Conservation (phyloP, 179 eudicot genomes). For the Silene vulgaris region DNA sequence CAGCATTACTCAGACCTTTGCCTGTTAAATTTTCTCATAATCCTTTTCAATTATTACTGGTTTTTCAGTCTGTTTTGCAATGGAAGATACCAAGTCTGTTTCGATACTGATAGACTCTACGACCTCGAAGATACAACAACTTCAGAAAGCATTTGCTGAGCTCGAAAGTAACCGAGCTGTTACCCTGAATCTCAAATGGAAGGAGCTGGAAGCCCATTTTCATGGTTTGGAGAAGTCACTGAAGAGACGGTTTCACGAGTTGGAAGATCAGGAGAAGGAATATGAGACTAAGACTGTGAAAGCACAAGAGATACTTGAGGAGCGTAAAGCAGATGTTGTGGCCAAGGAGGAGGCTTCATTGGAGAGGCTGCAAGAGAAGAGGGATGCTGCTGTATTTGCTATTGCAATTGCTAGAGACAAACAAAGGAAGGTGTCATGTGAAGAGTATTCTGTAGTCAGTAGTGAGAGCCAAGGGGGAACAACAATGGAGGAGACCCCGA, state of each 20-base stretch:
- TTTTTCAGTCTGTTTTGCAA: slow-evolving; percentile 34
- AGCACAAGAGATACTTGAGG: slow-evolving; percentile 57
- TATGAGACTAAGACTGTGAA: slow-evolving; percentile 60
- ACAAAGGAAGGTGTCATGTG: slow-evolving; percentile 43
- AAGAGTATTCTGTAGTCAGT: slow-evolving; percentile 30
- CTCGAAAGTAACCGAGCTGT: slow-evolving; percentile 88
- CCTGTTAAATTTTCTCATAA: neutral
- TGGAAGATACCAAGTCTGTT: slow-evolving; percentile 76
- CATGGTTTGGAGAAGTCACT: slow-evolving; percentile 92
- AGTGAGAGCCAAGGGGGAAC: slow-evolving; percentile 41
- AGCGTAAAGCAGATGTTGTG: slow-evolving; percentile 68
- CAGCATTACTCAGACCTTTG: neutral
- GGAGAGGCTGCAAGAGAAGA: slow-evolving; percentile 80
- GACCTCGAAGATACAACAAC: slow-evolving; percentile 87
- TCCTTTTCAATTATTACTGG: neutral
- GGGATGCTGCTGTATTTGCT: slow-evolving; percentile 87
- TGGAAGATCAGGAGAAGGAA: slow-evolving; percentile 94
- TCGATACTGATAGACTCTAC: slow-evolving; percentile 70
- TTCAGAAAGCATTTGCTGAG: slow-evolving; percentile 97
- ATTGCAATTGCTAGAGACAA: slow-evolving; percentile 65
- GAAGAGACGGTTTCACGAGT: slow-evolving; percentile 87
- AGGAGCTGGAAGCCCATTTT: slow-evolving; percentile 95
- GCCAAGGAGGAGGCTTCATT: slow-evolving; percentile 80
- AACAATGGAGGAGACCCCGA: slow-evolving; percentile 42
- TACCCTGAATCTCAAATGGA: slow-evolving; percentile 90